Evolutionary conservation across 306 rosid genomes (phyloP).

Genomic region (barrel medic (Medicago truncatula)): MtrunA17r5.0-ANR NC_053045.1:39674501-39675000

Average conservation of each 20-base stretch:
- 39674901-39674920: constrained; percentile 38
- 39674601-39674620: constrained; percentile 48
- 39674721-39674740: constrained; percentile 44
- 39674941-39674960: neutral
- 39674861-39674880: constrained; percentile 45
- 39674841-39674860: constrained; percentile 56
- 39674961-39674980: neutral
- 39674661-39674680: neutral
- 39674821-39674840: constrained; percentile 56
- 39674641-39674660: neutral
- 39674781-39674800: constrained; percentile 51
- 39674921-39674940: constrained; percentile 39
- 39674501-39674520: constrained; percentile 54
- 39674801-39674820: constrained; percentile 48
- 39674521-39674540: constrained; percentile 37
- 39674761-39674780: constrained; percentile 45
- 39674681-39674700: neutral
- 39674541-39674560: constrained; percentile 42
- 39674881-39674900: constrained; percentile 41
- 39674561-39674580: constrained; percentile 48
- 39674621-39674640: neutral
- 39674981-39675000: too few relatives aligned
- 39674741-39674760: constrained; percentile 56
- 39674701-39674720: constrained; percentile 42
- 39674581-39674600: constrained; percentile 62